Percentiles rank a stretch among this genome's conserved stretches.
phyloP scores from a whole-genome alignment of 768 basidiomycete genomes.

The Tricholoma terreum region DNA sequence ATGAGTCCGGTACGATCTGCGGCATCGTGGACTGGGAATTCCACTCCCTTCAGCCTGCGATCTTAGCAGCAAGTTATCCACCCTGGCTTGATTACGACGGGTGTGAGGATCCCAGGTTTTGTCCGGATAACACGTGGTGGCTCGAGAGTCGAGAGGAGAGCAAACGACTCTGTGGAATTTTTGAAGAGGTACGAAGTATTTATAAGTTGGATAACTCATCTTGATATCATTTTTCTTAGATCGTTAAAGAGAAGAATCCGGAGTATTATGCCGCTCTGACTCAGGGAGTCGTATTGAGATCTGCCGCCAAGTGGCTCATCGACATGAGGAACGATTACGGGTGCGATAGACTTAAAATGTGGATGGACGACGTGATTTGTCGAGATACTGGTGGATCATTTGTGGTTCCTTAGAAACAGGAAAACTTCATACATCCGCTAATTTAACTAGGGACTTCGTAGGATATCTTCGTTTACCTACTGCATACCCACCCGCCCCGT shows the following conservation, averaged over 20 bases:
- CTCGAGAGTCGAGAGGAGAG: constrained; percentile 7
- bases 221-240: background rate
- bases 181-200: constrained; percentile 3
- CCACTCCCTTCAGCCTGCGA: background rate
- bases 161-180: constrained; percentile 1
- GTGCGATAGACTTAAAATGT: background rate
- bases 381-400: background rate
- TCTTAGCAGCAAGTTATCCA: constrained; percentile 3
- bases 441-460: background rate
- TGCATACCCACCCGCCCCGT: background rate
- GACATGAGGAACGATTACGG: background rate
- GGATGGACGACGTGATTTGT: background rate
- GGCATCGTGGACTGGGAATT: constrained; percentile 4
- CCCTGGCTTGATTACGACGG: constrained; percentile 3
- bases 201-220: background rate
- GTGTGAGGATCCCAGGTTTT: constrained; percentile 4
- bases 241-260: background rate
- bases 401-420: background rate
- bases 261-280: constrained; percentile 8
- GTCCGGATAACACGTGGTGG: background rate
- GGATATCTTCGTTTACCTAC: background rate
- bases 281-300: constrained; percentile 4
- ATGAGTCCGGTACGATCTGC: background rate
- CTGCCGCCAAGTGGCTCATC: constrained; percentile 5
- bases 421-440: too few species aligned